These are phyloP conservation scores for Xerocomellus dryophilus DNA, from an alignment of 768 basidiomycete species.

Conservation along the genomic window DNA sequence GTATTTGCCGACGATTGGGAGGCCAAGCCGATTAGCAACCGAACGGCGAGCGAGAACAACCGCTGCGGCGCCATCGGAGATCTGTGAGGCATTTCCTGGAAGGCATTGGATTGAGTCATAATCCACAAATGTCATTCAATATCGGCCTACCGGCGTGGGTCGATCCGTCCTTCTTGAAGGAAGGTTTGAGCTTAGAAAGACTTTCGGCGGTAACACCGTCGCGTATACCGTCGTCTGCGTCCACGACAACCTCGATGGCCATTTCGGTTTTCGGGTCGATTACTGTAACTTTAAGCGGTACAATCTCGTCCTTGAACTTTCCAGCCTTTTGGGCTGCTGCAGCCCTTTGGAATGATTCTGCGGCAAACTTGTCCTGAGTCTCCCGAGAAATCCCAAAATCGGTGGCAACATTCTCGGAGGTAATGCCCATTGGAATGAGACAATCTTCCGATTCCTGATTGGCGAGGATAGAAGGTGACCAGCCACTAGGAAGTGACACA, in stretches of 20 bases:
- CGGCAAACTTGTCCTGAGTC: constrained; percentile 83
- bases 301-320: constrained; percentile 79
- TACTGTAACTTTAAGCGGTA: constrained; percentile 70
- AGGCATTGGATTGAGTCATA: constrained; percentile 1
- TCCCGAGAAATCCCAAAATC: constrained; percentile 73
- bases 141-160: constrained; percentile 64
- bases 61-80: constrained; percentile 91
- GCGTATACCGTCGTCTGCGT: constrained; percentile 81
- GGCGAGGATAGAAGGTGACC: constrained; percentile 62
- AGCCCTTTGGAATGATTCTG: constrained; percentile 81
- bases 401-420: constrained; percentile 87
- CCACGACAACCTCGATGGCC: constrained; percentile 64
- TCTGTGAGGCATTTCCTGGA: constrained; percentile 77
- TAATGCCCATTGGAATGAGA: constrained; percentile 87
- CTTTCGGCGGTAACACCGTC: constrained; percentile 80
- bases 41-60: constrained; percentile 81
- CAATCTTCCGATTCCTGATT: constrained; percentile 77
- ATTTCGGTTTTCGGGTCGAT: constrained; percentile 74
- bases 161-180: constrained; percentile 69
- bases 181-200: constrained; percentile 79
- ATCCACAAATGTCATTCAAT: not conserved
- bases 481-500: constrained; percentile 50
- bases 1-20: constrained; percentile 88
- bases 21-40: constrained; percentile 73
- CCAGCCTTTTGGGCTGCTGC: constrained; percentile 76